Evolutionary conservation across 192 early-diverging fungal species (phyloP).

Genomic region (Coemansia furcata): DNA sequence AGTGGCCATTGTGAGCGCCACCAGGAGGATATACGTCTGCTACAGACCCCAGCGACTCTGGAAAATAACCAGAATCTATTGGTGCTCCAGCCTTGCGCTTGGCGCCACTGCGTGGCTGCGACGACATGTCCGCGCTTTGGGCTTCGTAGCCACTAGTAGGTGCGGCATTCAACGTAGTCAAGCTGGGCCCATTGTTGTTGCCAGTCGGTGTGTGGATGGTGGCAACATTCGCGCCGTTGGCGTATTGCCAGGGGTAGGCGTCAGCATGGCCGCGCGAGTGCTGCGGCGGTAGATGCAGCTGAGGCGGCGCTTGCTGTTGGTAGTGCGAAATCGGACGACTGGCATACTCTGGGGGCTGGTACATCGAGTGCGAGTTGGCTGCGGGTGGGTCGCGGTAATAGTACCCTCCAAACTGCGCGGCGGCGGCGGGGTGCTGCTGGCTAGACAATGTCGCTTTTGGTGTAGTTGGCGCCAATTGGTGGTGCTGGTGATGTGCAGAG

Average conservation of each 20-base stretch:
- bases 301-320: slow-evolving; percentile 10
- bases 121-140: neutral
- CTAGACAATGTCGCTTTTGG: slow-evolving; percentile 8
- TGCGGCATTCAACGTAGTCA: neutral
- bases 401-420: slow-evolving; percentile 6
- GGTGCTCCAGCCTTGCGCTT: slow-evolving; percentile 43
- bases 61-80: slow-evolving; percentile 47
- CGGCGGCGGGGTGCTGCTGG: slow-evolving; percentile 10
- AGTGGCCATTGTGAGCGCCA: slow-evolving; percentile 7
- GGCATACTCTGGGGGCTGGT: slow-evolving; percentile 2
- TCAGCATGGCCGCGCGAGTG: slow-evolving; percentile 10
- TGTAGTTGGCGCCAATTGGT: slow-evolving; percentile 2
- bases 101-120: slow-evolving; percentile 17
- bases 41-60: slow-evolving; percentile 18
- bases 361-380: slow-evolving; percentile 6
- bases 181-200: neutral
- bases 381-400: slow-evolving; percentile 31
- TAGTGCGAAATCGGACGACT: slow-evolving; percentile 3
- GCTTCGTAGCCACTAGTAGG: neutral
- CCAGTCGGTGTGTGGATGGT: slow-evolving; percentile 5
- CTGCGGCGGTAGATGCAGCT: slow-evolving; percentile 8
- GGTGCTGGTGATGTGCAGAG: neutral
- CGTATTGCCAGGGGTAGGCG: slow-evolving; percentile 28
- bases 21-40: neutral
- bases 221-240: slow-evolving; percentile 1